phyloP scores from a whole-genome alignment of 768 basidiomycete species.

The Hygrophorus pudorinus region DNA sequence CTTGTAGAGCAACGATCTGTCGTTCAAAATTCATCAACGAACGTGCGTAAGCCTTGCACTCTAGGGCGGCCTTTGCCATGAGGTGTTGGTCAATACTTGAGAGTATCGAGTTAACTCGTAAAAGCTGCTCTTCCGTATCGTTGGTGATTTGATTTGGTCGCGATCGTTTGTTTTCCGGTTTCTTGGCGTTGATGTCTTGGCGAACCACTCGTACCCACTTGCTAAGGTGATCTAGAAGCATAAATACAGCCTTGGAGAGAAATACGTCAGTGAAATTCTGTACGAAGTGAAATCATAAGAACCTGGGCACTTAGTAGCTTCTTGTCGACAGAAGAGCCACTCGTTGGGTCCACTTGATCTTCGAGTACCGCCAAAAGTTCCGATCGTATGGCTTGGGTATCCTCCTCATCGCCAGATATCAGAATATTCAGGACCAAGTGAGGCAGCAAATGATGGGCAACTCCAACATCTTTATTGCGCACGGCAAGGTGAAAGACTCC shows the following conservation, averaged over 20 bases:
- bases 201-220: constrained; percentile 77
- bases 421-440: constrained; percentile 85
- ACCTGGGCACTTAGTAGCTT: constrained; percentile 93
- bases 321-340: constrained; percentile 60
- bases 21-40: constrained; percentile 93
- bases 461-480: constrained; percentile 82
- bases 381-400: constrained; percentile 51
- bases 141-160: constrained; percentile 26
- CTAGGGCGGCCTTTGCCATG: constrained; percentile 88
- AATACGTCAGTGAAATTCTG: neutral
- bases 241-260: constrained; percentile 81
- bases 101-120: constrained; percentile 70
- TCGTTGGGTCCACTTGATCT: constrained; percentile 69
- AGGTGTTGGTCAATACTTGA: constrained; percentile 78
- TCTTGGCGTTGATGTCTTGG: constrained; percentile 46
- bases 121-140: constrained; percentile 49
- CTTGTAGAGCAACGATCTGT: constrained; percentile 50
- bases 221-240: constrained; percentile 89
- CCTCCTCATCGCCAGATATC: constrained; percentile 58
- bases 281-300: constrained; percentile 6
- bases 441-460: constrained; percentile 86
- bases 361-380: constrained; percentile 78
- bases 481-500: constrained; percentile 68
- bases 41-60: constrained; percentile 90
- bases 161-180: constrained; percentile 39